Evolutionary conservation across 768 basidiomycete species (phyloP).

Genomic region (Lyophyllum semitale): DNA sequence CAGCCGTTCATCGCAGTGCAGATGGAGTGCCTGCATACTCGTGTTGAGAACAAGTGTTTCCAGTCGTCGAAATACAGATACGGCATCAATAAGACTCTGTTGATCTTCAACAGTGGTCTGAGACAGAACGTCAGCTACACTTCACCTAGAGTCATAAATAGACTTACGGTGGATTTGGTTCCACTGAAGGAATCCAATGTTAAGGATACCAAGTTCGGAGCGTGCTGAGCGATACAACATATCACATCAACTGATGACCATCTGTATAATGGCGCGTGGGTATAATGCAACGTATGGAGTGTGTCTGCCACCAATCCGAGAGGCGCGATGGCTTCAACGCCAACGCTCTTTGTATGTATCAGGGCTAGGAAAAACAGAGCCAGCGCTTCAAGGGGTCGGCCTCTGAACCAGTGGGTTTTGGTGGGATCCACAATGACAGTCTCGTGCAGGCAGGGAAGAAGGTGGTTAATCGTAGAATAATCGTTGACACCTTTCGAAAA

Average conservation of each 20-base stretch:
- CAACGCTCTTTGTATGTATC: background rate
- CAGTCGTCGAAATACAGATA: background rate
- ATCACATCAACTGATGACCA: background rate
- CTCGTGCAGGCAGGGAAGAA: background rate
- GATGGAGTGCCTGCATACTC: constrained; percentile 2
- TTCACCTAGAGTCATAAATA: background rate
- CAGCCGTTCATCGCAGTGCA: background rate
- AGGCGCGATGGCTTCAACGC: background rate
- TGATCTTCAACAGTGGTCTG: background rate
- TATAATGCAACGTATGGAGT: background rate
- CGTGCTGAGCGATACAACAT: background rate
- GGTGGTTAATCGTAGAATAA: too few species aligned
- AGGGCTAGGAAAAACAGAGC: background rate
- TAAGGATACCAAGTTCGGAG: background rate
- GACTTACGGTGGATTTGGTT: background rate
- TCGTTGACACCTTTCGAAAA: too few species aligned
- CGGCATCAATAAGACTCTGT: background rate
- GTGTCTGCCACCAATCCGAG: background rate
- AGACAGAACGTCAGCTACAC: background rate
- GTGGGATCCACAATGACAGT: background rate
- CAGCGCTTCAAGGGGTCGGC: constrained; percentile 1
- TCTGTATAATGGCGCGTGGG: background rate
- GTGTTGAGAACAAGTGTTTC: background rate
- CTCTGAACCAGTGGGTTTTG: background rate
- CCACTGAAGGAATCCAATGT: background rate